Base-by-base conservation (phyloP, 1,139 yeast species). In the Geotrichum histeridarum region DNA sequence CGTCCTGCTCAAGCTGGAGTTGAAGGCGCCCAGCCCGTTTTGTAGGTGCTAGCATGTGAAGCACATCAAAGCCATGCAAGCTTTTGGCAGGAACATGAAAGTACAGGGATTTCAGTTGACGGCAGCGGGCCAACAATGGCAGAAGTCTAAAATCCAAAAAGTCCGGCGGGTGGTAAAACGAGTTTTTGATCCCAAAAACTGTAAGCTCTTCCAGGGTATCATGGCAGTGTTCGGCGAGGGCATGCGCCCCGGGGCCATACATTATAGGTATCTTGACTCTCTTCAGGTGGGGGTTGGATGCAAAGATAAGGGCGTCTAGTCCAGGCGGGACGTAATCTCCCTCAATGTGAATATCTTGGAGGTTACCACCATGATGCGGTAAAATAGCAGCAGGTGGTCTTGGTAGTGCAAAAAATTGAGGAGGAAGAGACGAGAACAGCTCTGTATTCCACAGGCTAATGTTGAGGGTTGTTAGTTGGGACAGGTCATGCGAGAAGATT, bases 251-350 rank as follows among this genome's bases (percentile, higher is more conserved):
- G 8, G 50, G 32, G 12, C 36, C 50, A 30, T 46, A 46, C 7
- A 46, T 37, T 8, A 46, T 38, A 11, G 50, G 50, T 32, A 46
- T 46, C 7, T 37, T 27, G 35, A 46, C 43, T 7, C 50, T 42
- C 43, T 32, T 38, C 12, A 46, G n/a, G 8, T 30, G 42, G 8
- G 50, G 50, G 27, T 36, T 37, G 27, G 42, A 36, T 30, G 36
- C 17, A 27, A 46, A 46, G 9, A 46, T 30, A 15, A 22, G 42
- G n/a, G 43, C 43, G n/a, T 46, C 50, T 6, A 46, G 42, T 12
- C 50, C 50, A 3, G 50, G 50, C 15, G 50, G 50, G 8, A 46
- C 50, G 18, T 37, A 46, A 8, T 46, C 50, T 4, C 50, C 43
- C 2, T 46, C 50, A 11, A 46, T 38, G 14, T 37, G 35, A 2